These are phyloP conservation scores for Handroanthus guayacan DNA, from an alignment of 257 asterid genomes.

Conservation along the genomic window DNA sequence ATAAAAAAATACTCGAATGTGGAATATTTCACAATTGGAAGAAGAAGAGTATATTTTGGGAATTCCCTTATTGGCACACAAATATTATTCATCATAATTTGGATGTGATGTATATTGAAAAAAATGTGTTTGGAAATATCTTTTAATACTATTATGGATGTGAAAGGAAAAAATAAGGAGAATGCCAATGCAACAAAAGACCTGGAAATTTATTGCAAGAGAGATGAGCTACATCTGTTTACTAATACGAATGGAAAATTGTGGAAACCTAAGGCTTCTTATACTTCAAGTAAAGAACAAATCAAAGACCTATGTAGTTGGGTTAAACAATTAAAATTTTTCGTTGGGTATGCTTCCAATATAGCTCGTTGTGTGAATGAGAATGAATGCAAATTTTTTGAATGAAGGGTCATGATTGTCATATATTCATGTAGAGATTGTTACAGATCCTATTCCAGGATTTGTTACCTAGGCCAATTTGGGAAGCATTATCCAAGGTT, in stretches of 20 bases:
- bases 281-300: no score
- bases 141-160: no score
- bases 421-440: background rate
- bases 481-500: background rate
- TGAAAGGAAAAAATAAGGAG: no score
- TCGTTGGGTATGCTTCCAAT: background rate
- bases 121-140: no score
- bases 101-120: background rate
- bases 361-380: conserved; percentile 19
- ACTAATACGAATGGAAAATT: no score
- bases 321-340: no score
- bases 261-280: no score
- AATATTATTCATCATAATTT: background rate
- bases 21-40: background rate
- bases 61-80: no score
- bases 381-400: background rate
- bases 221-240: no score
- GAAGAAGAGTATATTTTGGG: background rate
- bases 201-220: no score
- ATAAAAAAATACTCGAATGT: background rate
- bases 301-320: no score
- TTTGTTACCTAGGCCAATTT: background rate
- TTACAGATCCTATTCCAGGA: conserved; percentile 3
- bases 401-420: conserved; percentile 12
- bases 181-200: no score